These are phyloP conservation scores for Triticum turgidum DNA, from an alignment of 176 grass and related monocot species.

Conservation along the genomic window DNA sequence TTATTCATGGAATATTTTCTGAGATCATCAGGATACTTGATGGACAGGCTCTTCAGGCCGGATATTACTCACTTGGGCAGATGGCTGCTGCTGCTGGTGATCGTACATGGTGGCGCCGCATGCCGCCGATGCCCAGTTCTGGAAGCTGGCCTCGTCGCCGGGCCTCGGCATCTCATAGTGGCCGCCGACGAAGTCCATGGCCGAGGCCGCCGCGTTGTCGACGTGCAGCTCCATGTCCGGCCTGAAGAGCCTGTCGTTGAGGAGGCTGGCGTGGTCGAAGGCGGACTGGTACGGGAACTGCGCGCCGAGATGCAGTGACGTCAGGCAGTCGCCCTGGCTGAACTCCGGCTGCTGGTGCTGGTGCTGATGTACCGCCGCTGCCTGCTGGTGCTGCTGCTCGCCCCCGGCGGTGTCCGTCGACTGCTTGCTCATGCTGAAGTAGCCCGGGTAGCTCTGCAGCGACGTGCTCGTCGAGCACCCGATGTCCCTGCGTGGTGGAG, in stretches of 20 bases:
- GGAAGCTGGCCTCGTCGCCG: constrained; percentile 63
- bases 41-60: too few relatives aligned
- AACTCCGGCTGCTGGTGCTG: constrained; percentile 43
- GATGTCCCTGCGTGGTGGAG: constrained; percentile 51
- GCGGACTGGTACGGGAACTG: constrained; percentile 48
- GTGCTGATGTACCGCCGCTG: constrained; percentile 5
- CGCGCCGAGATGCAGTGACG: constrained; percentile 41
- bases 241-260: constrained; percentile 49
- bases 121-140: constrained; percentile 60
- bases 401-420: constrained; percentile 11
- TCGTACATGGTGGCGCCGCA: constrained; percentile 50
- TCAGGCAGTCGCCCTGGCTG: constrained; percentile 44
- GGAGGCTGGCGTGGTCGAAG: constrained; percentile 46
- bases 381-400: constrained; percentile 34
- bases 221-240: constrained; percentile 40
- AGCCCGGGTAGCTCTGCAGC: constrained; percentile 51
- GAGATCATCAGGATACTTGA: background rate
- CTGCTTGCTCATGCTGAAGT: constrained; percentile 57
- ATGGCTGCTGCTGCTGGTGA: constrained; percentile 40
- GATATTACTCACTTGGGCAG: constrained; percentile 53
- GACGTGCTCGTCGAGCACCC: constrained; percentile 54
- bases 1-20: background rate
- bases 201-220: background rate
- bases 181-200: constrained; percentile 37
- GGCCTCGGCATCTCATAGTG: constrained; percentile 56